Evolutionary conservation across 345 rosid genomes (phyloP), one percentile per base, ranked within the genome.

Genomic region (Murraya koenigii): DNA sequence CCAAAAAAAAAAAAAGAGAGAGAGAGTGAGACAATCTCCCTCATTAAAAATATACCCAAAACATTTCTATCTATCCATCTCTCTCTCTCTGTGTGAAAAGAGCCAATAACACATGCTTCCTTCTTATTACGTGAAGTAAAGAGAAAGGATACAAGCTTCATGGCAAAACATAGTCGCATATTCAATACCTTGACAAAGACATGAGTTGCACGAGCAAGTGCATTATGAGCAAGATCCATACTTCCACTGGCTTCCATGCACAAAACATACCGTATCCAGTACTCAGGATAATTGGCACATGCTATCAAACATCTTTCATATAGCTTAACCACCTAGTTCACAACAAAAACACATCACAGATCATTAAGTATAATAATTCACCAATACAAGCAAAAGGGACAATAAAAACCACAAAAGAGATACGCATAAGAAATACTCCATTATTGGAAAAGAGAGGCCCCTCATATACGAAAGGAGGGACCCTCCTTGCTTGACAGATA

Each of bases 301-400:
- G 99, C 97, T 80, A 97, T 88, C 30, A 97, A 80, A 84, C 98
- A 97, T 79, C 98, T 91, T 87, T 97, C 99, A 84, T 91, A 97
- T 75, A 94, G 77, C 87, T 93, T 97, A 78, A 93, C 92, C 81
- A 93, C 97, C 99, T 94, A 78, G 73, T 65, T 74, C 78, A 74
- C 72, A 79, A 82, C 76, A 81, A 10, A 75, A 14, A 6, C 66
- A 56, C 66, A 82, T 73, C 74, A 61, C 35, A 68, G 74, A 70
- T 81, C 59, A 73, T 77, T 69, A 73, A 69, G 41, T 69, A 79
- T 33, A 54, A 36, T 26, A 39, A 41, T 39, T 56, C 68, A 64
- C 23, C 64, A 75, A 60, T n/a, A 44, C 47, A 75, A 86, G 76
- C 70, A 62, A 73, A 61, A 81, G 65, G 72, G 72, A 77, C 78